Evolutionary conservation across 2,329 filamentous ascomycete genomes (phyloP).

Genomic region (Mycosphaerella arachidis): DNA sequence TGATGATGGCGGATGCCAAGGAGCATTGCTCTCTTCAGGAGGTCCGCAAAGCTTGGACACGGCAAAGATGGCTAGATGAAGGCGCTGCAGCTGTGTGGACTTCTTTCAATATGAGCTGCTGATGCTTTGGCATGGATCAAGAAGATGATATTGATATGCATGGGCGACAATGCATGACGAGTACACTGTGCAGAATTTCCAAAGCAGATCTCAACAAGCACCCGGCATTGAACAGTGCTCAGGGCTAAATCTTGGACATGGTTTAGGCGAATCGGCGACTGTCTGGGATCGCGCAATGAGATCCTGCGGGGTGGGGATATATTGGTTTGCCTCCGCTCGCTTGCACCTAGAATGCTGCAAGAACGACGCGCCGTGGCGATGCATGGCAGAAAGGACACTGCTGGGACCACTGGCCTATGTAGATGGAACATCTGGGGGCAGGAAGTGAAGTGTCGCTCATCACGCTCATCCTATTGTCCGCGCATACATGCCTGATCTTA

Average conservation of each 20-base stretch:
- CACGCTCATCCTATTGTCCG: not conserved
- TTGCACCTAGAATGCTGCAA: not conserved
- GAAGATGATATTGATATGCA: too few relatives aligned
- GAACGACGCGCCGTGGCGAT: not conserved
- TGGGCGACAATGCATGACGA: not conserved
- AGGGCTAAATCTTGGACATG: not conserved
- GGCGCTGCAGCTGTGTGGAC: too few relatives aligned
- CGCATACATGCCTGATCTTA: not conserved
- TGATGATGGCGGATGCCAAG: not conserved
- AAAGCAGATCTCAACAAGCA: not conserved
- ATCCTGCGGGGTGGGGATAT: not conserved
- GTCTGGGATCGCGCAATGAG: not conserved
- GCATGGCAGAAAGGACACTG: too few relatives aligned
- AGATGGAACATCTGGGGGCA: not conserved
- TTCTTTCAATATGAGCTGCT: too few relatives aligned
- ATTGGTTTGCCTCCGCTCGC: not conserved
- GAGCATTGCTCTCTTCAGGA: too few relatives aligned
- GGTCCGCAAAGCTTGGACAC: too few relatives aligned
- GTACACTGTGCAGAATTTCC: not conserved
- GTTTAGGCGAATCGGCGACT: not conserved
- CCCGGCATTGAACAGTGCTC: not conserved
- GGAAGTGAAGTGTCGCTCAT: not conserved
- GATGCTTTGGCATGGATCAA: too few relatives aligned
- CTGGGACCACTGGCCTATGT: too few relatives aligned
- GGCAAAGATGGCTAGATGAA: too few relatives aligned